Evolutionary conservation across 176 grass and related monocot genomes (phyloP), one percentile per base, ranked within the genome.

Genomic region (Rhynchospora tenuis): DNA sequence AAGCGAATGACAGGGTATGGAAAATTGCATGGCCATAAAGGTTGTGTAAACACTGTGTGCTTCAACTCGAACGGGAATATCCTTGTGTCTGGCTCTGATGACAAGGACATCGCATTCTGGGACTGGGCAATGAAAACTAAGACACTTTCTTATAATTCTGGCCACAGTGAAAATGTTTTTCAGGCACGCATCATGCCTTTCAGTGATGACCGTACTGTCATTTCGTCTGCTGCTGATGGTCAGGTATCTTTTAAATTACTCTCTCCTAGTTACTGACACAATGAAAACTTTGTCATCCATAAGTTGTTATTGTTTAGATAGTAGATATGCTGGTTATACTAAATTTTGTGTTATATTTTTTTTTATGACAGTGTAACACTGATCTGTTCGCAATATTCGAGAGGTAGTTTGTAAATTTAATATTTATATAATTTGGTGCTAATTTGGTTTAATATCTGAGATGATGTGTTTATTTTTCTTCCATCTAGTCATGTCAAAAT

Each of bases 11-110:
- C 19, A 80, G 87, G 78, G 24, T 88, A 91, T 88, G 92, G 90
- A 44, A 83, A 89, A 59, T 85, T 97, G 60, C n/a, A 84, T 75
- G 92, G 90, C 19, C 94, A 97, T 80, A 82, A 60, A 59, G 92
- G 92, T 58, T 94, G 90, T 51, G 92, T 97, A 79, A 94, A 97
- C 86, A 92, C 92, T 7, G 70, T 97, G 24, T 85, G 85, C 88
- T 97, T 97, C 78, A 94, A 91, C 71, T 85, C 74, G 69, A 59
- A 57, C 65, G 94, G 94, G 42, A 87, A 89, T 67, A 17, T 92
- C 15, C 92, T 97, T 27, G 90, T 97, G 60, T 94, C 94, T 20
- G 92, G 92, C 56, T 97, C 92, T 6, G 92, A 97, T 11, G 94
- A 92, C 77, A 97, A 71, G 2, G 22, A 92, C 44, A 92, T 97